Evolutionary conservation across 1,284 basidiomycete genomes (phyloP), one percentile per base, ranked within the genome.

Genomic region (Vanrija sp.): DNA sequence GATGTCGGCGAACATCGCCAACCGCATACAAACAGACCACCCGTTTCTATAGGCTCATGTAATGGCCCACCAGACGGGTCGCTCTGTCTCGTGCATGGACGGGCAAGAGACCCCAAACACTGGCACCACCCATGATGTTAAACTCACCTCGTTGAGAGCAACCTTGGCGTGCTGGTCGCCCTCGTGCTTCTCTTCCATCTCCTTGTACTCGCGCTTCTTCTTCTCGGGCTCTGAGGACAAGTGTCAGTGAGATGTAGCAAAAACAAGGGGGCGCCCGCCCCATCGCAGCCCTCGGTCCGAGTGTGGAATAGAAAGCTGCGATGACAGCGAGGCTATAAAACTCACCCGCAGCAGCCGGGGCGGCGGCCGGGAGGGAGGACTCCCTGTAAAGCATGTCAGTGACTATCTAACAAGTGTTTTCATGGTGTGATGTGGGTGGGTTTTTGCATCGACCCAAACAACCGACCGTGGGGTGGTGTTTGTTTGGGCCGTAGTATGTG

Each of bases 181-280:
- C 8, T 55, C 47, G 38, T 61, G 53, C 62, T 91, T 88, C 74
- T 92, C 87, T 65, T 84, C 85, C 69, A 93, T 89, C 52, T 92
- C 90, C 83, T 90, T 92, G 83, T 93, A 93, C 81, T 90, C 88
- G 80, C 89, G 83, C 81, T 91, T 89, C 78, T 79, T 87, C 61
- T 62, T 81, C 86, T 86, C 78, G 80, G 83, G 62, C 59, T 60
- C 38, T 43, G 15, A 39, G 14, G n/a, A 7, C 3, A 6, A 16
- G 28, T 46, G 28, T 46, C 6, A 42, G 39, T 18, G 39, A 19
- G 14, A 45, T n/a, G 19, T 23, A 23, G 21, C 21, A 23, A 54
- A 34, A 46, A 38, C 23, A 29, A 51, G 46, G 28, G 49, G 34
- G 46, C 25, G 16, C 6, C 9, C 12, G 21, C 21, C 21, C 21